phyloP scores from a whole-genome alignment of 371 early-diverging fungal genomes.

The Mucor piriformis region DNA sequence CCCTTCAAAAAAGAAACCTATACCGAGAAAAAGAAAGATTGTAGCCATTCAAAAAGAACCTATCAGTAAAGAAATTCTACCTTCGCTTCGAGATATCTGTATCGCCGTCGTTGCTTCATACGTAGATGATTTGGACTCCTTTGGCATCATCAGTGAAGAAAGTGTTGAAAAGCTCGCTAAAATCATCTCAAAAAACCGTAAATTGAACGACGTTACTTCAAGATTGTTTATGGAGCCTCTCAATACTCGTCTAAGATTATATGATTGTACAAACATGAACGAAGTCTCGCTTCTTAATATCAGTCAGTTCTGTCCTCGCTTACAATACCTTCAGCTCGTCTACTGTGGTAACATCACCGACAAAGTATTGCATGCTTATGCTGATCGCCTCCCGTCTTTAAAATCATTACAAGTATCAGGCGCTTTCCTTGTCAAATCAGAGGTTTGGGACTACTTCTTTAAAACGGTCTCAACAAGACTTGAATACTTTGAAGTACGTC shows the following conservation, averaged over 20 bases:
- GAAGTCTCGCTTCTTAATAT: conserved; percentile 59
- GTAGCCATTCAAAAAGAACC: conserved; percentile 29
- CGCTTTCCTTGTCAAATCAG: conserved; percentile 68
- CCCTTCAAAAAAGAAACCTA: conserved; percentile 26
- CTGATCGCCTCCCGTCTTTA: conserved; percentile 50
- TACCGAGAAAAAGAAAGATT: conserved; percentile 22
- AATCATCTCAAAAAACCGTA: conserved; percentile 79
- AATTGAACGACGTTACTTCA: conserved; percentile 65
- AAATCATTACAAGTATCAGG: conserved; percentile 70
- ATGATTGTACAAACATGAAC: conserved; percentile 80
- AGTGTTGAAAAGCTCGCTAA: conserved; percentile 75
- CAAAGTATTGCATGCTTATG: conserved; percentile 51
- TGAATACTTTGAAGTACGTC: conserved; percentile 58
- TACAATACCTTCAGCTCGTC: conserved; percentile 63
- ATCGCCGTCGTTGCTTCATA: conserved; percentile 72
- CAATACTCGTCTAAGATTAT: conserved; percentile 61
- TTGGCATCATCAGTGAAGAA: conserved; percentile 76
- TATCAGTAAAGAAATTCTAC: conserved; percentile 24
- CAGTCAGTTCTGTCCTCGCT: conserved; percentile 64
- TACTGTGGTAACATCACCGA: conserved; percentile 82
- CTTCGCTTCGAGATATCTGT: conserved; percentile 66
- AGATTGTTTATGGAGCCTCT: conserved; percentile 74
- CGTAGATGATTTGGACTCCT: conserved; percentile 79
- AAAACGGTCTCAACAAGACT: conserved; percentile 51
- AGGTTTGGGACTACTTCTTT: conserved; percentile 67